These are phyloP conservation scores for Candida wancherniae DNA, from an alignment of 805 yeast genomes.

Conservation along the genomic window DNA sequence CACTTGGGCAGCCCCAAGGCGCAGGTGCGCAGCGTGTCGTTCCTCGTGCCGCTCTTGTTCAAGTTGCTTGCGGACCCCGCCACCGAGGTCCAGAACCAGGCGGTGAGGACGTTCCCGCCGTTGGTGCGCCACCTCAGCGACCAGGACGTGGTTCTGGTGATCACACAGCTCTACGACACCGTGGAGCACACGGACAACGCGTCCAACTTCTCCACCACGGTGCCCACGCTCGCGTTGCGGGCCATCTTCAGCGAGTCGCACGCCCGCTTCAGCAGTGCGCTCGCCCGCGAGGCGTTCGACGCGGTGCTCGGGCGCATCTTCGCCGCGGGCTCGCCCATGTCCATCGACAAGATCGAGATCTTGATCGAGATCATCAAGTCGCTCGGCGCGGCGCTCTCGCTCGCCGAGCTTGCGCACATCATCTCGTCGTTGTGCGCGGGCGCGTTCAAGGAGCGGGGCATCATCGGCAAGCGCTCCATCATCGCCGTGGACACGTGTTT, in stretches of 20 bases:
- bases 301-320: conserved; percentile 37
- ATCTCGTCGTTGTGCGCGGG: conserved; percentile 29
- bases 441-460: conserved; percentile 37
- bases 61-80: conserved; percentile 53
- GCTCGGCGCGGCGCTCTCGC: conserved; percentile 40
- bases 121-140: conserved; percentile 35
- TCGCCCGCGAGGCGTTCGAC: conserved; percentile 30
- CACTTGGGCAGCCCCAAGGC: conserved; percentile 24
- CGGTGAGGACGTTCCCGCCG: conserved; percentile 55
- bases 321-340: conserved; percentile 21
- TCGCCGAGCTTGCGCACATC: conserved; percentile 30
- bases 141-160: conserved; percentile 26
- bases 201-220: conserved; percentile 40
- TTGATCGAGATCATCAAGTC: conserved; percentile 50
- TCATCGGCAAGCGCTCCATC: conserved; percentile 47
- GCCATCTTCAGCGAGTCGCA: conserved; percentile 34
- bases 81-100: conserved; percentile 71
- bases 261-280: conserved; percentile 19
- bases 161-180: conserved; percentile 23
- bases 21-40: conserved; percentile 22
- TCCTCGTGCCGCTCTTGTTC: conserved; percentile 37
- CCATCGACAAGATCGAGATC: conserved; percentile 58
- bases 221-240: conserved; percentile 50
- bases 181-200: conserved; percentile 15
- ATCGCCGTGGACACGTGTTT: conserved; percentile 37